Conservation (phyloP, 2,329 filamentous ascomycete genomes). For the Elsinoe ampelina region DNA sequence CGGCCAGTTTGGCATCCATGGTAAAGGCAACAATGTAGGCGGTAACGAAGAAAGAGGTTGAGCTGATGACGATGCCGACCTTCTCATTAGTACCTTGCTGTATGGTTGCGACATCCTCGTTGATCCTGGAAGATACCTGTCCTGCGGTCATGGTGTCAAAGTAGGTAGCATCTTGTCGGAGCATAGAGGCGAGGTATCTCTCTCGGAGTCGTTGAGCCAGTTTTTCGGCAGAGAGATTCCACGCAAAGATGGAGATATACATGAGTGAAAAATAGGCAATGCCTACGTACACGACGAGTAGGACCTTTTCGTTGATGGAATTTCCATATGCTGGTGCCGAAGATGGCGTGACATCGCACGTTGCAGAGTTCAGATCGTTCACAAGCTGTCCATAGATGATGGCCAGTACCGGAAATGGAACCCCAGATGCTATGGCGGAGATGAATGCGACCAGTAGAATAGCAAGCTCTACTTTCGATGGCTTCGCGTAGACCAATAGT, state of each 20-base stretch:
- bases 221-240: constrained; percentile 55
- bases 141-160: constrained; percentile 55
- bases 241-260: constrained; percentile 55
- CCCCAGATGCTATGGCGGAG: constrained; percentile 46
- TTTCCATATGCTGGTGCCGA: constrained; percentile 30
- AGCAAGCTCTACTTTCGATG: constrained; percentile 22
- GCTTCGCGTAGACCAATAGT: constrained; percentile 31
- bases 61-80: constrained; percentile 55
- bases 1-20: constrained; percentile 53
- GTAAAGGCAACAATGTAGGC: constrained; percentile 60
- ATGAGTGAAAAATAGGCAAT: constrained; percentile 55
- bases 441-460: constrained; percentile 15
- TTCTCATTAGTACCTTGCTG: constrained; percentile 63
- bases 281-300: constrained; percentile 54
- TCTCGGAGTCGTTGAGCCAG: constrained; percentile 55
- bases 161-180: constrained; percentile 54
- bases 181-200: constrained; percentile 48
- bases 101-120: constrained; percentile 56
- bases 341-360: constrained; percentile 36
- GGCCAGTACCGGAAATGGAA: constrained; percentile 55
- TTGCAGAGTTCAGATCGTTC: constrained; percentile 50
- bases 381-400: constrained; percentile 57
- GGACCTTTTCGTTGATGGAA: constrained; percentile 48
- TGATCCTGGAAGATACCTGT: constrained; percentile 54
- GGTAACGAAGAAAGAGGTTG: constrained; percentile 56